phyloP scores from a whole-genome alignment of 2,329 filamentous ascomycete species.

The Fusarium redolens region DNA sequence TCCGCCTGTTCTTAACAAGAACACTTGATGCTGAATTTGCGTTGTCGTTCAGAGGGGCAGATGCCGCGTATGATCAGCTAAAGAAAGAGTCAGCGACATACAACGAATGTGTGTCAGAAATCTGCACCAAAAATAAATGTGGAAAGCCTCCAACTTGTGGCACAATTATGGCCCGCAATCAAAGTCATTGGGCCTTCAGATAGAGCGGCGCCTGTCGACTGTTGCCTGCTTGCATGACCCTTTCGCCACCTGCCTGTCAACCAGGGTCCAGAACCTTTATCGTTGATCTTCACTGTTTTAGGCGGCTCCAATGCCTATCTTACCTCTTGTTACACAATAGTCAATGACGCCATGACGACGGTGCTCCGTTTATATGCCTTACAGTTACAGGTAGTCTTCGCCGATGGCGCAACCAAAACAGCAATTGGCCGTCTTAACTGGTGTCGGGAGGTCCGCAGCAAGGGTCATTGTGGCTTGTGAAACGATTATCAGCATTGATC shows the following conservation, averaged over 20 bases:
- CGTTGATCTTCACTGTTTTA: slow-evolving; percentile 38
- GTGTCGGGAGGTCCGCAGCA: slow-evolving; percentile 4
- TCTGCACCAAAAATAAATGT: slow-evolving; percentile 19
- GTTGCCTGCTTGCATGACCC: slow-evolving; percentile 25
- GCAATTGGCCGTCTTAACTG: slow-evolving; percentile 5
- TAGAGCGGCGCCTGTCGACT: slow-evolving; percentile 11
- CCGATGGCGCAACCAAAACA: slow-evolving; percentile 11
- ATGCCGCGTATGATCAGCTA: background rate
- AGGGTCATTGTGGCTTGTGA: slow-evolving; percentile 33
- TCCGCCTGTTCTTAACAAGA: slow-evolving; percentile 34
- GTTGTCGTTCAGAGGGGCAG: background rate
- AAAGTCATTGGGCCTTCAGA: slow-evolving; percentile 28
- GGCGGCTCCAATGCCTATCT: slow-evolving; percentile 28
- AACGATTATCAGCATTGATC: slow-evolving; percentile 8
- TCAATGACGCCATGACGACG: slow-evolving; percentile 43
- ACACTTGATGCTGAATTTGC: slow-evolving; percentile 12
- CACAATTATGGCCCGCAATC: slow-evolving; percentile 27
- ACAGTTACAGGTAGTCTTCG: slow-evolving; percentile 12
- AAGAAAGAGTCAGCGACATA: slow-evolving; percentile 4
- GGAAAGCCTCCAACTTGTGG: slow-evolving; percentile 30
- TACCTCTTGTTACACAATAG: slow-evolving; percentile 21
- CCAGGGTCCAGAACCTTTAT: slow-evolving; percentile 36
- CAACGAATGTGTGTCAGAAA: background rate
- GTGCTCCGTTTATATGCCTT: slow-evolving; percentile 19
- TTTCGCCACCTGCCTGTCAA: slow-evolving; percentile 41